A percentile compares a stretch with the other conserved stretches of the same genome.
Evolutionary conservation across 2,329 filamentous ascomycete species (phyloP).

Genomic region (Diaporthe aspalathi): DNA sequence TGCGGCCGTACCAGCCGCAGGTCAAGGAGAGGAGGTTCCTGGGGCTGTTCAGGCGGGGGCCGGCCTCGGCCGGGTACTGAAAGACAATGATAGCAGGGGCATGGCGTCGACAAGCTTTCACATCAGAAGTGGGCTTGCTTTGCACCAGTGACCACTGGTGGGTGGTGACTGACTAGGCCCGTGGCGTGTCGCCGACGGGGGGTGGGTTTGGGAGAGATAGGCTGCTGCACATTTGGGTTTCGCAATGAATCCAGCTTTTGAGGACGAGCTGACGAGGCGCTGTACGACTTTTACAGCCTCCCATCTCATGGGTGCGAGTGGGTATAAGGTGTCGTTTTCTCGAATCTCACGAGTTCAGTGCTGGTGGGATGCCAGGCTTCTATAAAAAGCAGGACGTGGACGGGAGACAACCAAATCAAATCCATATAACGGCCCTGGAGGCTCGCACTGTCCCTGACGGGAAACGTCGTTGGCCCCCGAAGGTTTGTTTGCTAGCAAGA

Average conservation of each 20-base stretch:
- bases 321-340: not conserved
- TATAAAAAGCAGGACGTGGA: no score
- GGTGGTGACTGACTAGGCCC: not conserved
- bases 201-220: no score
- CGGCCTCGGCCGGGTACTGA: not conserved
- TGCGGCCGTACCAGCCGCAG: constrained; percentile 46
- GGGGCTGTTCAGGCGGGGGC: constrained; percentile 44
- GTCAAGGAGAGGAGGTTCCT: constrained; percentile 46
- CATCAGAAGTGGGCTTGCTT: not conserved
- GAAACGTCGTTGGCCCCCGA: no score
- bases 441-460: not conserved
- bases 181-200: not conserved
- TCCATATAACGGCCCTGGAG: not conserved
- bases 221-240: no score
- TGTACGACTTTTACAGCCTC: not conserved
- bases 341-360: not conserved
- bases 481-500: not conserved
- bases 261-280: not conserved
- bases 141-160: no score
- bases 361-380: not conserved
- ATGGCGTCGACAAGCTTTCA: not conserved
- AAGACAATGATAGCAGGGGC: no score
- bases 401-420: not conserved
- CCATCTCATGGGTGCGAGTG: not conserved
- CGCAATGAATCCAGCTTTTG: not conserved